Base-by-base conservation (phyloP, 495 filamentous ascomycete species). In the Apodospora peruviana region DNA sequence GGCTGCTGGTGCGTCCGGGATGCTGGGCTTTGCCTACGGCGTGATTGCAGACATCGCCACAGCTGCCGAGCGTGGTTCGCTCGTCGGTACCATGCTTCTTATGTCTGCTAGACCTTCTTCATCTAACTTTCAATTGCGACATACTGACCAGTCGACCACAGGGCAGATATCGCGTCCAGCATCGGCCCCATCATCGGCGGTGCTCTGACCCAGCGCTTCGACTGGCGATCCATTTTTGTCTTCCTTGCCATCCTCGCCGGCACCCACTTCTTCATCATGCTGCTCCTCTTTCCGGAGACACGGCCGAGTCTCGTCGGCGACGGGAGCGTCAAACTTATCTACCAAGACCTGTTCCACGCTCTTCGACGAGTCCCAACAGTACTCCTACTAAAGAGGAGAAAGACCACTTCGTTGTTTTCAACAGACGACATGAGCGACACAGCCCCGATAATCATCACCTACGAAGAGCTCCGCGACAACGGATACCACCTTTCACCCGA, bases 191-290 rank as follows among this genome's bases (percentile, higher is more conserved):
- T 78, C 4, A 67, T 81, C 9, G 78, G 79, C 0, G 79, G 80
- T 0, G 44, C 81, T 0, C 53, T 83, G 0, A 64, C 62, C 21
- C 65, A 76, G 11, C 77, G 68, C 36, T 56, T 80, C 1, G 76
- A 75, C 1, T 83, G 79, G 80, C 55, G 74, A 27, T 66, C 65
- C 40, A 78, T 80, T 10, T 84, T 83, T 55, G 81, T 75, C 75
- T 82, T 83, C 41, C 57, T 83, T 19, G 57, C 60, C n/a, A 78
- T 81, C n/a, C 7, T 32, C 27, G 14, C 14, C 7, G 7, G 7
- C 14, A 32, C 27, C 7, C 7, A 7, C 7, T 7, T 7, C 14
- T 14, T 32, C 7, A 7, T 14, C 7, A 32, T 32, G 27, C 7
- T 14, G 7, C 27, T 32, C 7, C 14, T 32, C 14, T 32, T 32